Evolutionary conservation across 768 basidiomycete genomes (phyloP), one percentile per base, ranked within the genome.

Genomic region (Psilocybe azurescens): DNA sequence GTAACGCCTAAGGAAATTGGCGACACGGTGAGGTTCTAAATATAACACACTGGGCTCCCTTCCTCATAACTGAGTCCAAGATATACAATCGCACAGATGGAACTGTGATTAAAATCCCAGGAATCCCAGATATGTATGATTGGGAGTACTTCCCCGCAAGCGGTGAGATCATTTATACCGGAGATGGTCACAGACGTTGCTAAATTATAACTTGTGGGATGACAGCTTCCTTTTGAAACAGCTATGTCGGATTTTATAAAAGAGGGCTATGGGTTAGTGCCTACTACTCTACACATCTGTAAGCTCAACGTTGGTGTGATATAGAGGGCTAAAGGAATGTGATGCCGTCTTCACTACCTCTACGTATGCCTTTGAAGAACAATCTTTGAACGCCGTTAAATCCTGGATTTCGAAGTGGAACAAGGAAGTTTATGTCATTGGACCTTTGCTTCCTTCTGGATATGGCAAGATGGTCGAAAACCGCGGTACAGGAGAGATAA

Each of bases 361-460:
- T 2, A 39, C 54, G 10, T 57, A 59, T n/a, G 30, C 48, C 1
- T 44, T 53, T 11, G 60, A 65, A 29, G 20, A 32, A 8, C 57
- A 39, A 20, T 49, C 64, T 14, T 10, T 59, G 5, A 48, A 56
- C 5, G 39, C 46, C 7, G 28, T 62, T 20, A 65, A 56, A 50
- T 52, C 47, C 5, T 65, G 60, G 58, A 49, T 62, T 20, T 49
- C 53, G 7, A 32, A 41, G 18, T 33, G 33, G 33, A 29, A 18
- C 33, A 54, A 58, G 5, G 56, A 62, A 38, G 20, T 56, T 6
- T 60, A 52, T 20, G 61, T 39, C 13, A 18, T 65, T 47, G 64
- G 64, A 2, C 64, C 64, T 29, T 48, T 65, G 8, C 28, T 62
- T 8, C 60, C 64, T 24, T 16, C 24, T 9, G 56, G 33, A 33